Conservation (phyloP, 371 early-diverging fungal species). For the Cladochytrium tenue region DNA sequence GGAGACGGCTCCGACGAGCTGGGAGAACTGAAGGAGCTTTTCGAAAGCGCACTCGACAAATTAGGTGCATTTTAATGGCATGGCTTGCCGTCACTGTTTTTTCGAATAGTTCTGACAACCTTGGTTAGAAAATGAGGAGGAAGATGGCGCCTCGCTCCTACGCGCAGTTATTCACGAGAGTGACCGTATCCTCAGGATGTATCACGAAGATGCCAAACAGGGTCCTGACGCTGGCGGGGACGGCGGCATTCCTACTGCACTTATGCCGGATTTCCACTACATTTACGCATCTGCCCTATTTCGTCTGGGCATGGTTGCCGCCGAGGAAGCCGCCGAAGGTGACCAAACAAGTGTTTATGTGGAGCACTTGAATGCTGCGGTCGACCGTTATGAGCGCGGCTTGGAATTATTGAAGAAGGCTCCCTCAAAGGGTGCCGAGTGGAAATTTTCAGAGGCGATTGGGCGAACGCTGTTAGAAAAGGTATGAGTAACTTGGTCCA, state of each 20-base stretch:
- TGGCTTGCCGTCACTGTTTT: not conserved
- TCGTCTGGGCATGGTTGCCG: constrained; percentile 12
- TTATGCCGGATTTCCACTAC: constrained; percentile 21
- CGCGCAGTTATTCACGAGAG: constrained; percentile 29
- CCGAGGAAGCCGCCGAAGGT: constrained; percentile 9
- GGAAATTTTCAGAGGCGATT: constrained; percentile 19
- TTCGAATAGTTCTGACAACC: not conserved
- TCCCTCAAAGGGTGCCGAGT: not conserved
- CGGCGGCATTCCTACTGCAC: not conserved
- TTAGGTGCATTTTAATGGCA: not conserved
- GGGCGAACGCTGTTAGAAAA: constrained; percentile 19
- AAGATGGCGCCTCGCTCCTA: constrained; percentile 23
- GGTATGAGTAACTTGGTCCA: constrained; percentile 3
- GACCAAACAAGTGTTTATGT: not conserved
- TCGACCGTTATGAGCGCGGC: constrained; percentile 25
- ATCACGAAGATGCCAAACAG: not conserved
- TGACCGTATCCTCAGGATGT: constrained; percentile 21
- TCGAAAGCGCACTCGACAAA: not conserved
- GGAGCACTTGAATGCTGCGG: constrained; percentile 27
- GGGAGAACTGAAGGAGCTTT: not conserved
- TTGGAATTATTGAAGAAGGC: constrained; percentile 7
- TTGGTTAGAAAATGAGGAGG: constrained; percentile 9
- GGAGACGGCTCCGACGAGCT: not conserved
- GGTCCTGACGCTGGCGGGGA: not conserved
- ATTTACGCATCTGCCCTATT: constrained; percentile 24